Evolutionary conservation across 345 rosid species (phyloP), one percentile per base, ranked within the genome.

Genomic region (Murraya koenigii): DNA sequence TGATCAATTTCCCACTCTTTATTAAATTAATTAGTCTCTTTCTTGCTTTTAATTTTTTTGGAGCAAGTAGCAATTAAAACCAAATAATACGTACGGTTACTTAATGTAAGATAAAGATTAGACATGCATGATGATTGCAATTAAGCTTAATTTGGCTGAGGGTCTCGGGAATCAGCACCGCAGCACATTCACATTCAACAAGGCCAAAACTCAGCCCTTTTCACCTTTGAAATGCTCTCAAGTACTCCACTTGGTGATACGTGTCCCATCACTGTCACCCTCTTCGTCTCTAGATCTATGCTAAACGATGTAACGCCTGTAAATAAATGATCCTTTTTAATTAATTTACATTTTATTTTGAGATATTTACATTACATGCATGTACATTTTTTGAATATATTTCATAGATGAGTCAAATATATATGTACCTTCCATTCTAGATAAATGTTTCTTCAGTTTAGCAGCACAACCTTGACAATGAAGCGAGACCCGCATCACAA

Each of bases 241-340:
- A 94, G 82, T 17, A 94, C 91, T 47, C 68, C 86, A 39, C 65
- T 80, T 3, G 97, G 96, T 6, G 98, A 89, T 56, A 94, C 86
- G 49, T 88, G 87, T 65, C 98, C 98, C 89, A 90, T 90, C 83
- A 94, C 96, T 0, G 94, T 94, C 81, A 94, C 98, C 85, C 84
- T 88, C 88, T 92, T 88, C 59, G 86, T 82, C 87, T 91, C 97
- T n/a, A 94, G 78, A 75, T 94, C 98, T 77, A 91, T 87, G 68
- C 90, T 91, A 87, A 76, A 94, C 66, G 98, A 92, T 69, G 90
- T 92, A 58, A 94, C 98, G 47, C 97, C 98, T 92, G 84, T 2
- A 25, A 44, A 44, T 41, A 41, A 10, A 41, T 10, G 49, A 41
- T 11, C 49, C 47, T 14, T 41, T 41, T 39, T 39, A 8, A 39